Evolutionary conservation across 2,329 filamentous ascomycete genomes (phyloP).

Genomic region (Colletotrichum filicis): DNA sequence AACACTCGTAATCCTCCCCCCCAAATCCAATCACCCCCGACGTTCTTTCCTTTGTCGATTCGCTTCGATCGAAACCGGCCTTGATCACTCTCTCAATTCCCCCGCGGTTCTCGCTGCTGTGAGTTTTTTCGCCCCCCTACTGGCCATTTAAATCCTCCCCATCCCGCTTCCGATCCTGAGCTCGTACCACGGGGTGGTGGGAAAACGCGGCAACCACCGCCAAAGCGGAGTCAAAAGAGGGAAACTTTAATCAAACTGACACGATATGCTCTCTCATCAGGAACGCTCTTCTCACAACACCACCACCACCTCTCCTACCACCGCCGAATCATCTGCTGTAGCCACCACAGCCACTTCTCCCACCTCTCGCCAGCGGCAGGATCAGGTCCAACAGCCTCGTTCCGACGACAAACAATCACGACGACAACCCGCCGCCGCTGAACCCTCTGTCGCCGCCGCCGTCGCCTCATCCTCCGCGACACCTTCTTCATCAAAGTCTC

Average conservation of each 20-base stretch:
- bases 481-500: slow-evolving; percentile 31
- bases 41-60: slow-evolving; percentile 38
- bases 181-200: slow-evolving; percentile 32
- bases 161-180: slow-evolving; percentile 23
- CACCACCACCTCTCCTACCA: slow-evolving; percentile 15
- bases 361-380: slow-evolving; percentile 29
- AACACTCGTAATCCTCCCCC: slow-evolving; percentile 28
- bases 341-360: slow-evolving; percentile 27
- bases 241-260: slow-evolving; percentile 37
- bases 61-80: slow-evolving; percentile 36
- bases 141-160: slow-evolving; percentile 28
- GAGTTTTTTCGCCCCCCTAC: slow-evolving; percentile 27
- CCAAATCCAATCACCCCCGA: slow-evolving; percentile 32
- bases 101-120: slow-evolving; percentile 25
- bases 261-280: slow-evolving; percentile 35
- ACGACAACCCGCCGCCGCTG: slow-evolving; percentile 19
- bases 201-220: slow-evolving; percentile 33
- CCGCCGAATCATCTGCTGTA: slow-evolving; percentile 14
- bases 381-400: slow-evolving; percentile 14
- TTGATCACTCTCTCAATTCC: slow-evolving; percentile 24
- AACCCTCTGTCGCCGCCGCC: slow-evolving; percentile 7
- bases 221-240: slow-evolving; percentile 35
- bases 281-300: slow-evolving; percentile 29
- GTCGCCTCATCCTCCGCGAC: slow-evolving; percentile 32
- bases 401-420: slow-evolving; percentile 22